A percentile compares a stretch with the other conserved stretches of the same genome.
Conservation (phyloP, 2,329 filamentous ascomycete species). For the Exutisphaerella laricina region DNA sequence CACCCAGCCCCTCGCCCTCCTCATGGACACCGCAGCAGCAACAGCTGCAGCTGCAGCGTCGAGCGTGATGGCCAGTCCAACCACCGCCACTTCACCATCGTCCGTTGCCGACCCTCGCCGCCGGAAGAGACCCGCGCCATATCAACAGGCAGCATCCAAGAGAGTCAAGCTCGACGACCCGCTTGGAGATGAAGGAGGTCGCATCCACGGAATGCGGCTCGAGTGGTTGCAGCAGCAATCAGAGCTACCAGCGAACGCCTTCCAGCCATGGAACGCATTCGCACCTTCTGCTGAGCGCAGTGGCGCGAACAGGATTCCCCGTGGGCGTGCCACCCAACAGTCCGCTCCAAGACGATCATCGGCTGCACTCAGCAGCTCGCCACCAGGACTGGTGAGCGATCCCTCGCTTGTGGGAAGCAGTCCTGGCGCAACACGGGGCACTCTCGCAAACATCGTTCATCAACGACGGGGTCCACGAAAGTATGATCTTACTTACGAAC, state of each 20-base stretch:
- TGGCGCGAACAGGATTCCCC: neutral
- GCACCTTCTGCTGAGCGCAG: neutral
- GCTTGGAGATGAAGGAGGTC: neutral
- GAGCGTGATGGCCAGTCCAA: neutral
- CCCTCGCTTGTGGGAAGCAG: too few relatives aligned
- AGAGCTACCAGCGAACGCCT: neutral
- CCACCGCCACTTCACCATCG: constrained; percentile 6
- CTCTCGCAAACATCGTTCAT: constrained; percentile 8
- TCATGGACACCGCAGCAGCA: constrained; percentile 14
- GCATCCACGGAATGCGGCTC: neutral
- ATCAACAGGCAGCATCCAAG: neutral
- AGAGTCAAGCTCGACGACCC: constrained; percentile 6
- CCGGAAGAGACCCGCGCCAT: constrained; percentile 5
- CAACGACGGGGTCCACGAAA: constrained; percentile 14
- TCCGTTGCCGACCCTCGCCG: constrained; percentile 9
- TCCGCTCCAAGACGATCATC: neutral
- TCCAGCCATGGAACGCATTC: neutral
- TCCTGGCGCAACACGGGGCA: neutral
- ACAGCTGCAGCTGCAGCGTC: constrained; percentile 3
- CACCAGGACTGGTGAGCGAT: too few relatives aligned
- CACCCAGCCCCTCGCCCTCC: constrained; percentile 10
- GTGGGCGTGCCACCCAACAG: neutral
- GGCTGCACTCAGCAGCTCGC: too few relatives aligned
- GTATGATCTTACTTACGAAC: constrained; percentile 14
- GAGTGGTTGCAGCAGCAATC: neutral